Conservation (phyloP, 2,329 filamentous ascomycete genomes). For the Aspergillus neotritici region DNA sequence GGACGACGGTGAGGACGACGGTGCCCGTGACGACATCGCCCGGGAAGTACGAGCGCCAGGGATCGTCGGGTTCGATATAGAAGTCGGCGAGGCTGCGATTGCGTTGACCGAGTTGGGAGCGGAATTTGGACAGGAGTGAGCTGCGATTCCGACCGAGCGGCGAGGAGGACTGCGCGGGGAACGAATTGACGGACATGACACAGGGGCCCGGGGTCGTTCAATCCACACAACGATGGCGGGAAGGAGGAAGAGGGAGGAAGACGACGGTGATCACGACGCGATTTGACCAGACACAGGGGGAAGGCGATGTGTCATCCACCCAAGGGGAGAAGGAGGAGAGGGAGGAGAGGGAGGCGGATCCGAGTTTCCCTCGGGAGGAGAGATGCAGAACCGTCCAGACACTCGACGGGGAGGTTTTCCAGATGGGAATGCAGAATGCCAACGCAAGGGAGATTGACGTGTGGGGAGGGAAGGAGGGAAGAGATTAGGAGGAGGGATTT, state of each 20-base stretch:
- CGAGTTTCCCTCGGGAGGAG: too few species aligned
- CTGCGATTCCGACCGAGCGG: conserved; percentile 37
- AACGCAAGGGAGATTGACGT: background rate
- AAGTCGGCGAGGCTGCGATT: conserved; percentile 57
- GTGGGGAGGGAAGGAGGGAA: too few species aligned
- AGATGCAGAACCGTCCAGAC: background rate
- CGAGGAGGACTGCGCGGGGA: conserved; percentile 27
- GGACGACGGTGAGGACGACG: conserved; percentile 55
- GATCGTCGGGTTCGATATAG: conserved; percentile 58
- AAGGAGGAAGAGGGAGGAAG: conserved; percentile 8
- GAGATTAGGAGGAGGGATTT: too few species aligned
- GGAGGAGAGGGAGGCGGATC: conserved; percentile 2
- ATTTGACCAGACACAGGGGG: background rate
- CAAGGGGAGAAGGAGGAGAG: conserved; percentile 1
- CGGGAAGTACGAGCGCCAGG: conserved; percentile 57
- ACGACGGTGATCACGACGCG: too few species aligned
- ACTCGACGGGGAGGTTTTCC: background rate
- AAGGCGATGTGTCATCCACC: background rate
- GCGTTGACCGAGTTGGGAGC: conserved; percentile 48
- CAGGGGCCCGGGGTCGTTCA: conserved; percentile 23
- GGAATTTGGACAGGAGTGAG: conserved; percentile 50
- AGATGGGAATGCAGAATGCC: background rate
- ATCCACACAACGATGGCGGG: conserved; percentile 27
- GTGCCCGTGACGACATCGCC: conserved; percentile 58
- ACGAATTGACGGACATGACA: conserved; percentile 40